These are phyloP conservation scores for Lolium rigidum DNA, from an alignment of 176 grass and related monocot species.

Conservation along the genomic window DNA sequence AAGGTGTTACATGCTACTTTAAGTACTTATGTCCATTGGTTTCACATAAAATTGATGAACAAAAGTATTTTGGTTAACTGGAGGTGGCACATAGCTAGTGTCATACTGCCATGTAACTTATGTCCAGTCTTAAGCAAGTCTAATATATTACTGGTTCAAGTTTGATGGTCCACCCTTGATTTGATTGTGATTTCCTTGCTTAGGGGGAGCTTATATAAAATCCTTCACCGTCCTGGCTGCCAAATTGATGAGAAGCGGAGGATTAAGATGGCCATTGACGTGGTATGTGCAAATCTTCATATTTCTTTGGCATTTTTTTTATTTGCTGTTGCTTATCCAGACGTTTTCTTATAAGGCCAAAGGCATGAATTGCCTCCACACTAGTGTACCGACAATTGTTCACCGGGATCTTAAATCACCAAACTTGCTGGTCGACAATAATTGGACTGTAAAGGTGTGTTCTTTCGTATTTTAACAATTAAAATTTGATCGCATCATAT, in stretches of 20 bases:
- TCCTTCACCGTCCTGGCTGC: slow-evolving; percentile 94
- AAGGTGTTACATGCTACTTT: slow-evolving; percentile 37
- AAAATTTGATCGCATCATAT: background rate
- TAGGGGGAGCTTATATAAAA: slow-evolving; percentile 99
- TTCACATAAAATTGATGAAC: slow-evolving; percentile 10
- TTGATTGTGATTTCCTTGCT: slow-evolving; percentile 46
- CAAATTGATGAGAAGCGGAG: slow-evolving; percentile 98
- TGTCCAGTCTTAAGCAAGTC: slow-evolving; percentile 23
- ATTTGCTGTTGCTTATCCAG: slow-evolving; percentile 31
- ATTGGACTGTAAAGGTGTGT: slow-evolving; percentile 98
- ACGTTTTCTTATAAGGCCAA: slow-evolving; percentile 69
- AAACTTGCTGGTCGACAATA: slow-evolving; percentile 98
- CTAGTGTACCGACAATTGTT: slow-evolving; percentile 91
- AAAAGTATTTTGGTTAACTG: background rate
- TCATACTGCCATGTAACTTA: no score
- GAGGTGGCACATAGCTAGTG: slow-evolving; percentile 30
- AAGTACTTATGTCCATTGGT: background rate
- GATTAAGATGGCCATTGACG: slow-evolving; percentile 99
- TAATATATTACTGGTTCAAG: slow-evolving; percentile 23
- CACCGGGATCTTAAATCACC: slow-evolving; percentile 99
- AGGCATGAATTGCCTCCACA: slow-evolving; percentile 99
- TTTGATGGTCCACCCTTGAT: slow-evolving; percentile 19
- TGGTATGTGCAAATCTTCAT: slow-evolving; percentile 65
- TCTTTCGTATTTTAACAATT: slow-evolving; percentile 38
- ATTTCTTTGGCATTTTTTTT: slow-evolving; percentile 43